Base-by-base conservation (phyloP, 1,284 basidiomycete genomes). In the Malassezia slooffiae region DNA sequence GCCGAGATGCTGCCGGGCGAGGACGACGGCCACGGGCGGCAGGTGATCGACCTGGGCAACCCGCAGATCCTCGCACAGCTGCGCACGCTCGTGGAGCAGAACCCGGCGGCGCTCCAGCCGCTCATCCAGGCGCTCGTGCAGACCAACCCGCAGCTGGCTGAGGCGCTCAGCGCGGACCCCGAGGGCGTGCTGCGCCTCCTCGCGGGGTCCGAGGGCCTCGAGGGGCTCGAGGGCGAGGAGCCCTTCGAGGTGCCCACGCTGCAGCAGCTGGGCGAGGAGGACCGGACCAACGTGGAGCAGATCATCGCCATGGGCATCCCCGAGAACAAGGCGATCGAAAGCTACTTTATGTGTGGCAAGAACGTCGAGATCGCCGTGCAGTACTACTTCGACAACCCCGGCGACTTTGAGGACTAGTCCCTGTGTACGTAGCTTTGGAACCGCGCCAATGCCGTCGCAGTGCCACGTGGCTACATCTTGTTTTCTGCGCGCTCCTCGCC, bases 311-410 rank as follows among this genome's bases (percentile, higher is more conserved):
- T 69, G 62, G 66, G 66, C 21, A 64, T 69, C 19, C 62, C 64
- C 4, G 58, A 66, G 33, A 39, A 37, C 19, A 61, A 63, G 48
- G 66, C 66, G 17, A 63, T 67, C 33, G 65, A 67, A 38, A 47
- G 42, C 24, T 69, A 58, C 43, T 59, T 69, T 7, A 66, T 67
- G 62, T 69, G 66, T 35, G 66, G 62, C 16, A 52, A 58, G 33
- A 69, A 69, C 37, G 52, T 67, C 32, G 66, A 69, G 42, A 64
- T 68, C 62, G 65, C 65, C 4, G 58, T 68, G 15, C 64, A 67
- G 50, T 68, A 67, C 42, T 68, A 68, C 41, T 68, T 65, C 45
- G 65, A 47, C 38, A 52, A 52, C 38, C 44, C 44, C 12, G 34
- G 38, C 13, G 49, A 52, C 44, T 52, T 43, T 39, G 41, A 50